Evolutionary conservation across 2,329 filamentous ascomycete genomes (phyloP).

Genomic region (Drechslerella coelobrocha): DNA sequence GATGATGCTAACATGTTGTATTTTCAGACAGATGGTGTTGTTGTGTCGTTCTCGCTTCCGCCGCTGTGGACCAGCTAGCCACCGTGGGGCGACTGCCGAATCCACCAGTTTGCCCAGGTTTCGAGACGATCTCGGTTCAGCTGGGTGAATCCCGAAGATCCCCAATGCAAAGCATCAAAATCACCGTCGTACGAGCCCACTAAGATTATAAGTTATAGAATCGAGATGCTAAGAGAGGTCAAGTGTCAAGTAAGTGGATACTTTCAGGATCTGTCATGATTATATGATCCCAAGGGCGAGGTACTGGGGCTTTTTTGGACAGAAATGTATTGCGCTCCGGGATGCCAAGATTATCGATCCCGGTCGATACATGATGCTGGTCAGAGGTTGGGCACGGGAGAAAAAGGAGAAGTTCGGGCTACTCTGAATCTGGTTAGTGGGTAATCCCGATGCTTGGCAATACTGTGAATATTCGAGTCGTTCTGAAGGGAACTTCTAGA

Average conservation of each 20-base stretch:
- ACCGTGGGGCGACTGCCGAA: neutral
- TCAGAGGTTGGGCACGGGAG: slow-evolving; percentile 3
- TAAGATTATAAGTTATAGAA: neutral
- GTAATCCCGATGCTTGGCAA: neutral
- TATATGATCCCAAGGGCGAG: neutral
- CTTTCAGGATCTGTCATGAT: neutral
- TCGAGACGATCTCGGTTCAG: slow-evolving; percentile 3
- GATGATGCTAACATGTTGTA: neutral
- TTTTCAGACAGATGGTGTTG: neutral
- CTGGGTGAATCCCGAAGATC: neutral
- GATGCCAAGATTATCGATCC: neutral
- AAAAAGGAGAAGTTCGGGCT: neutral
- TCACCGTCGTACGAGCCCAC: neutral
- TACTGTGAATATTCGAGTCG: too few species aligned
- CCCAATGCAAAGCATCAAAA: neutral
- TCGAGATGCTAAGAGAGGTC: neutral
- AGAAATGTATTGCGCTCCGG: neutral
- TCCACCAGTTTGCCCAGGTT: neutral
- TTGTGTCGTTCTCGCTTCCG: neutral
- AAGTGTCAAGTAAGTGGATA: neutral
- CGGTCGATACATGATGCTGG: too few species aligned
- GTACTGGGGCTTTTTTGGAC: neutral
- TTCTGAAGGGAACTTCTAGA: too few species aligned
- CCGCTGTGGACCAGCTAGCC: neutral
- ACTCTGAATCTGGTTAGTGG: neutral